phyloP scores from a whole-genome alignment of 2,329 filamentous ascomycete species.

The Penicillium thymicola region DNA sequence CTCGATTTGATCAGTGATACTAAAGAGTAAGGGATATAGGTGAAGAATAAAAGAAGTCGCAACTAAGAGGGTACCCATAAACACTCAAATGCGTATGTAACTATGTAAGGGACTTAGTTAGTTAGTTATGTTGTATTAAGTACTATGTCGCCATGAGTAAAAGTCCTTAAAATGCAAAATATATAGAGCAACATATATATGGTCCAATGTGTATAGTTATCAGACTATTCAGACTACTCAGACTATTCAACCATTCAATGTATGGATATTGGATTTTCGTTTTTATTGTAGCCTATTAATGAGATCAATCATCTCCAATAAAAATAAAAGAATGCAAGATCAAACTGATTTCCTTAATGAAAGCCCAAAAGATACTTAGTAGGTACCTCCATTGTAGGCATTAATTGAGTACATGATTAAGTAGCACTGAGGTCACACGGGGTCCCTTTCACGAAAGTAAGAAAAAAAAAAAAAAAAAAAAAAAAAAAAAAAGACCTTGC shows the following conservation, averaged over 20 bases:
- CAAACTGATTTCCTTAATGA: neutral
- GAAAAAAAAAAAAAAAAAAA: neutral
- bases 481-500: neutral
- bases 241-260: neutral
- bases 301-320: neutral
- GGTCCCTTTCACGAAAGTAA: neutral
- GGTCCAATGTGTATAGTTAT: no score
- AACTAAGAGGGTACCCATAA: no score
- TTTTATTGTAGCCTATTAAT: neutral
- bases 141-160: no score
- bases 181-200: no score
- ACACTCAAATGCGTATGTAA: no score
- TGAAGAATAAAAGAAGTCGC: no score
- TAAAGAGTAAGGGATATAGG: no score
- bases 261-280: neutral
- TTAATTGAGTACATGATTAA: neutral
- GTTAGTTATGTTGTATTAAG: no score
- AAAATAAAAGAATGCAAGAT: neutral
- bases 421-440: conserved; percentile 3
- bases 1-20: no score
- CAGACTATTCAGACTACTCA: no score
- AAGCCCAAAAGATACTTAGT: neutral
- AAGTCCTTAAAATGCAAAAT: no score
- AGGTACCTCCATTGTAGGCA: neutral
- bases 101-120: no score